Evolutionary conservation across 2,329 filamentous ascomycete species (phyloP), one percentile per base, ranked within the genome.

Genomic region (Fusarium anguioides): DNA sequence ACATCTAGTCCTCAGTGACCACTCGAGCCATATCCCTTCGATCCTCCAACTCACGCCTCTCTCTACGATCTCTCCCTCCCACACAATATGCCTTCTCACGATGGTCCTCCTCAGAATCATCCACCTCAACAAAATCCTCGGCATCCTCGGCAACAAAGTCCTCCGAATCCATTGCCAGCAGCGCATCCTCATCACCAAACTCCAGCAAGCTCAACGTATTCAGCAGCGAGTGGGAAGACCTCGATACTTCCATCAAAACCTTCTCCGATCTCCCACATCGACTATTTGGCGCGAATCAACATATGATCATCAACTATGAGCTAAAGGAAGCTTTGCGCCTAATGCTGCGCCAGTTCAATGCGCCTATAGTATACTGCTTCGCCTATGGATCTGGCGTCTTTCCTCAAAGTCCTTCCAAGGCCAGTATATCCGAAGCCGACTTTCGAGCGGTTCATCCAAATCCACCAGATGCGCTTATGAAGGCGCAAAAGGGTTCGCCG

Each of bases 341-440:
- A 72, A 92, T 98, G 67, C 83, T 97, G 21, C 96, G 94, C 87
- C 88, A 96, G 74, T 98, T 99, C 79, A 86, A 90, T 49, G 95
- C 96, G 1, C 95, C 96, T 0, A 97, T 99, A 69, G 89, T 94
- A 55, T 98, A 98, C 81, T 95, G 94, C 15, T 97, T 99, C 78
- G 96, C 96, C 3, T 99, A 99, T 75, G 96, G 96, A 21, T 98
- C 95, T 8, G 96, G 96, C 6, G 96, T 99, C 11, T 99, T 99
- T 75, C 89, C 94, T 0, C 96, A 99, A 77, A 75, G 78, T n/a
- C 77, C 79, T 53, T 81, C 82, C 46, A 85, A 85, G 68, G 79
- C 81, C 61, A 78, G 81, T 62, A 81, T 89, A 48, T 82, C 87
- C 23, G 85, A 87, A 48, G 83, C 81, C 12, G 83, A 87, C 56